Evolutionary conservation across 495 filamentous ascomycete species (phyloP).

Genomic region (Xylaria flabelliformis): DNA sequence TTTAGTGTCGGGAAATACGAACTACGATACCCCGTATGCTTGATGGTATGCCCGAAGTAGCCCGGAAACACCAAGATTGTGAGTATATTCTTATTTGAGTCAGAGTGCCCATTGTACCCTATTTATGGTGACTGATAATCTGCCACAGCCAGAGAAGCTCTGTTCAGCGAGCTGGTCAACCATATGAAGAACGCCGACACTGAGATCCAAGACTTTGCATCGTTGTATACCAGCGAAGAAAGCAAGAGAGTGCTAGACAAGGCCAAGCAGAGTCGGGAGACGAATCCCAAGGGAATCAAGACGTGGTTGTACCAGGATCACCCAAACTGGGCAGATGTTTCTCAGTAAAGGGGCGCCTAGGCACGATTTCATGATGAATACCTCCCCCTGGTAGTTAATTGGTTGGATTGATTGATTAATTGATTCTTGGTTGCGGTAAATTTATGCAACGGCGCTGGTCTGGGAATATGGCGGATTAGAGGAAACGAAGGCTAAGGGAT

Average conservation of each 20-base stretch:
- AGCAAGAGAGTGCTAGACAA: conserved; percentile 49
- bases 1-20: conserved; percentile 26
- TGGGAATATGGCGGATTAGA: neutral
- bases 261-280: conserved; percentile 51
- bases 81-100: neutral
- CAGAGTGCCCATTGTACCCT: neutral
- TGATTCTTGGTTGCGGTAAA: neutral
- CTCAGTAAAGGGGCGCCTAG: conserved; percentile 5
- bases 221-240: conserved; percentile 47
- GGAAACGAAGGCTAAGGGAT: neutral
- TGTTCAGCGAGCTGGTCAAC: conserved; percentile 41
- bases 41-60: conserved; percentile 18
- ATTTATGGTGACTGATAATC: conserved; percentile 43
- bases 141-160: conserved; percentile 32
- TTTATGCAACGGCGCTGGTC: neutral
- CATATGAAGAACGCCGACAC: conserved; percentile 45
- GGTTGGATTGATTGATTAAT: conserved; percentile 5
- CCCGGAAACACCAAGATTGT: conserved; percentile 18
- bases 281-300: conserved; percentile 55
- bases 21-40: conserved; percentile 27
- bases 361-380: conserved; percentile 13
- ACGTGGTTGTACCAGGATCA: conserved; percentile 57
- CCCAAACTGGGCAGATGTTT: conserved; percentile 52
- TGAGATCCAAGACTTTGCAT: conserved; percentile 52
- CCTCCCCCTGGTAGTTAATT: neutral